These are phyloP conservation scores for Inosperma sp. DNA, from an alignment of 768 basidiomycete genomes.

Conservation along the genomic window DNA sequence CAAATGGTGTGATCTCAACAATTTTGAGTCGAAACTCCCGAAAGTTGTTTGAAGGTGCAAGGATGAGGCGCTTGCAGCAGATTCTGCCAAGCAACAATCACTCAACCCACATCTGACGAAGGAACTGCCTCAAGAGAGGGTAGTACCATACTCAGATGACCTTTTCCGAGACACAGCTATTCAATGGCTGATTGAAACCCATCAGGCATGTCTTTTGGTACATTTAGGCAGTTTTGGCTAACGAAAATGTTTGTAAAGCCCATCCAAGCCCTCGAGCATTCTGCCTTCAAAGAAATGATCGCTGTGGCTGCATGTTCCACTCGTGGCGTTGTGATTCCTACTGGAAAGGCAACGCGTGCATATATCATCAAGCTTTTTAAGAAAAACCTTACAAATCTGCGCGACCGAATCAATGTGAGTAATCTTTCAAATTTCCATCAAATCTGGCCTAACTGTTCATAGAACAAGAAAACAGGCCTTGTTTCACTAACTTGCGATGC, in stretches of 20 bases:
- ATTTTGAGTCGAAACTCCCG: conserved; percentile 8
- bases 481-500: conserved; percentile 35
- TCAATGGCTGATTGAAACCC: conserved; percentile 35
- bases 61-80: neutral
- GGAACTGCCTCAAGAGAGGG: conserved; percentile 5
- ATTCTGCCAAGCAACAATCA: conserved; percentile 6
- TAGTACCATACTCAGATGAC: conserved; percentile 27
- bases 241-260: conserved; percentile 4
- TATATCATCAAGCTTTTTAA: conserved; percentile 29
- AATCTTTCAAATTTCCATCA: neutral
- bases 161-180: conserved; percentile 27
- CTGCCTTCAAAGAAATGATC: conserved; percentile 25
- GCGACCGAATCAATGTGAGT: conserved; percentile 12
- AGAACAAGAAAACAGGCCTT: neutral
- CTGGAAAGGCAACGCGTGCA: conserved; percentile 18
- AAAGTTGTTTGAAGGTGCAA: conserved; percentile 1
- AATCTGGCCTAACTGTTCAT: neutral
- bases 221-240: neutral
- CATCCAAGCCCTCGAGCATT: conserved; percentile 22
- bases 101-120: conserved; percentile 24
- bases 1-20: conserved; percentile 3
- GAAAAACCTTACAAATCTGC: conserved; percentile 9
- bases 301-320: conserved; percentile 26
- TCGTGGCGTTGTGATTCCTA: conserved; percentile 26
- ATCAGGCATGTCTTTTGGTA: conserved; percentile 28